Percentiles rank a stretch among this genome's conserved stretches.
Conservation (phyloP, 1,284 basidiomycete species). For the Rhodotorula sp. region DNA sequence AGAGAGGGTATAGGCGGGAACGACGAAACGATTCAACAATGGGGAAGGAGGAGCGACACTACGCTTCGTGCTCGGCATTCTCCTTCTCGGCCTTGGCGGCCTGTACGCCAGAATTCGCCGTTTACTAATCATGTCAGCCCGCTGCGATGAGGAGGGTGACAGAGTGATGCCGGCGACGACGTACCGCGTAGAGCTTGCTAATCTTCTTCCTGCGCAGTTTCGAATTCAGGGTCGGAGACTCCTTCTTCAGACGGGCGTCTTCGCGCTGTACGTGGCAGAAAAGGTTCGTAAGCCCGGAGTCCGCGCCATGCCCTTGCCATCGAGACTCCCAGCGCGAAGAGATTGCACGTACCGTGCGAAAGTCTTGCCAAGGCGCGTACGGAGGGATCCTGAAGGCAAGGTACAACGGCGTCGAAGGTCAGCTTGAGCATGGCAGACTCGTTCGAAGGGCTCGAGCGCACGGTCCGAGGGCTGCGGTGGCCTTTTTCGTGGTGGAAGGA, state of each 20-base stretch:
- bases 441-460: background rate
- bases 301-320: too few relatives aligned
- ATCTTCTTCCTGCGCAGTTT: too few relatives aligned
- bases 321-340: background rate
- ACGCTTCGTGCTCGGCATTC: background rate
- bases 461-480: background rate
- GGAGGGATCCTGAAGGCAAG: background rate
- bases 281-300: too few relatives aligned
- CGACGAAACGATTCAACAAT: background rate
- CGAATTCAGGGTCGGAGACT: background rate
- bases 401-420: background rate
- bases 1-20: background rate
- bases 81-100: conserved; percentile 1
- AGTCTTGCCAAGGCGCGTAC: background rate
- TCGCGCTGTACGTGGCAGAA: background rate
- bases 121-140: too few relatives aligned
- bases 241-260: background rate
- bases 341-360: background rate
- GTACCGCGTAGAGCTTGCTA: background rate
- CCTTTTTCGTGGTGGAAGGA: too few relatives aligned
- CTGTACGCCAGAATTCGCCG: background rate
- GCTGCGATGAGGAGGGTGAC: background rate
- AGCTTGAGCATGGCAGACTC: background rate
- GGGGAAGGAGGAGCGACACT: background rate
- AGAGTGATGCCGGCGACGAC: background rate